These are phyloP conservation scores for Phaeolepiota aurea DNA, from an alignment of 768 basidiomycete species.

Conservation along the genomic window DNA sequence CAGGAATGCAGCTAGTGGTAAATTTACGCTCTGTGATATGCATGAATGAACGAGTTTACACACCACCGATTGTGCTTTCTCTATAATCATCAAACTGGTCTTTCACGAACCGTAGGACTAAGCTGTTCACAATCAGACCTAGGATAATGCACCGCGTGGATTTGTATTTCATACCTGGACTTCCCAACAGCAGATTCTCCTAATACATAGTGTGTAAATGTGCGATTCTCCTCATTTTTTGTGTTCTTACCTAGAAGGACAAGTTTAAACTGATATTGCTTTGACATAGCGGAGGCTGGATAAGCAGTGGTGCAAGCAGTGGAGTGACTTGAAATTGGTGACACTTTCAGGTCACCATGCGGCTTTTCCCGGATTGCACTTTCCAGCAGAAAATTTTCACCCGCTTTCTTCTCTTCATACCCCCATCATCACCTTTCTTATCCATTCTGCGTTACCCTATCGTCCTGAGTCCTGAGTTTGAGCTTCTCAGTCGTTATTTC, in stretches of 20 bases:
- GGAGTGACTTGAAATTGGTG: no score
- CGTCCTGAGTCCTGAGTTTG: conserved; percentile 22
- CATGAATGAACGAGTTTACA: no score
- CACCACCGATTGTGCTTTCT: conserved; percentile 90
- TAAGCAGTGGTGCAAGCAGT: conserved; percentile 5
- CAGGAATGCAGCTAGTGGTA: conserved; percentile 85
- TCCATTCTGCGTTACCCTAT: conserved; percentile 8
- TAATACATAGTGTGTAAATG: conserved; percentile 20
- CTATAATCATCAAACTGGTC: conserved; percentile 94
- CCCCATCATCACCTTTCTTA: conserved; percentile 10
- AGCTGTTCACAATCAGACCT: conserved; percentile 37
- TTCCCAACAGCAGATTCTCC: conserved; percentile 98
- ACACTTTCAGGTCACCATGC: conserved; percentile 2
- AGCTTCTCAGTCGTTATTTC: conserved; percentile 6
- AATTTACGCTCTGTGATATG: no score
- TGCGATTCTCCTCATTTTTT: no score
- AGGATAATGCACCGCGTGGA: conserved; percentile 12
- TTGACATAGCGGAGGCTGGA: conserved; percentile 58
- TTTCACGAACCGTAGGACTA: conserved; percentile 94
- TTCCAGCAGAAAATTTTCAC: conserved; percentile 4
- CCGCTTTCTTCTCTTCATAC: conserved; percentile 7
- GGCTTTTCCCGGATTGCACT: conserved; percentile 1
- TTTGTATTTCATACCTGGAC: conserved; percentile 59
- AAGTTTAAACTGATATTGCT: conserved; percentile 93
- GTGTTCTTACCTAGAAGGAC: conserved; percentile 81